phyloP scores from a whole-genome alignment of 2,329 filamentous ascomycete genomes.

The Colletotrichum sp. region DNA sequence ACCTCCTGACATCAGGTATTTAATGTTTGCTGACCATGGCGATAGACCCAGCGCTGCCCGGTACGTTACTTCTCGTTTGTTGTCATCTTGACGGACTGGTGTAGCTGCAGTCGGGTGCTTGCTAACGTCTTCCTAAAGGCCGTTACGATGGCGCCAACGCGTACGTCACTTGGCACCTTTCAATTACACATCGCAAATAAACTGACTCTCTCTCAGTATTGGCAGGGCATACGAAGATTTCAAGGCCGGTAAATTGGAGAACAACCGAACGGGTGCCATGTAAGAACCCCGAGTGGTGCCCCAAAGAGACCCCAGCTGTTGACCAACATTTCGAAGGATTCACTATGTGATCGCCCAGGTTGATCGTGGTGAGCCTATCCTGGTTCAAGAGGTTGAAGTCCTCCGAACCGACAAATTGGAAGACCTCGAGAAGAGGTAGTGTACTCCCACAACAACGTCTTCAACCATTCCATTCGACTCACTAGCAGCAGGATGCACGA shows the following conservation, averaged over 20 bases:
- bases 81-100: not conserved
- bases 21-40: not conserved
- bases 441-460: not conserved
- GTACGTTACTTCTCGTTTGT: constrained; percentile 38
- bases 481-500: constrained; percentile 65
- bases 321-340: constrained; percentile 49
- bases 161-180: not conserved
- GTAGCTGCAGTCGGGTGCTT: not conserved
- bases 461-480: not conserved
- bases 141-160: constrained; percentile 79
- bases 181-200: not conserved
- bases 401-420: constrained; percentile 61
- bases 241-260: constrained; percentile 64
- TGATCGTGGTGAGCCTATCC: constrained; percentile 69
- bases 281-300: not conserved
- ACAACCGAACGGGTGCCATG: constrained; percentile 80
- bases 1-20: not conserved
- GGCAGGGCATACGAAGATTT: constrained; percentile 79
- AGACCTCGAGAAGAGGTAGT: constrained; percentile 56
- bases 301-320: not conserved
- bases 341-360: constrained; percentile 85
- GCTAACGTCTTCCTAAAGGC: constrained; percentile 44
- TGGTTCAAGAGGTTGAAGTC: constrained; percentile 67
- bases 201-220: constrained; percentile 47
- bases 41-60: constrained; percentile 58